These are phyloP conservation scores for Sphagnum magellanicum DNA, from an alignment of 228 moss, liverwort and hornwort genomes.

Conservation along the genomic window DNA sequence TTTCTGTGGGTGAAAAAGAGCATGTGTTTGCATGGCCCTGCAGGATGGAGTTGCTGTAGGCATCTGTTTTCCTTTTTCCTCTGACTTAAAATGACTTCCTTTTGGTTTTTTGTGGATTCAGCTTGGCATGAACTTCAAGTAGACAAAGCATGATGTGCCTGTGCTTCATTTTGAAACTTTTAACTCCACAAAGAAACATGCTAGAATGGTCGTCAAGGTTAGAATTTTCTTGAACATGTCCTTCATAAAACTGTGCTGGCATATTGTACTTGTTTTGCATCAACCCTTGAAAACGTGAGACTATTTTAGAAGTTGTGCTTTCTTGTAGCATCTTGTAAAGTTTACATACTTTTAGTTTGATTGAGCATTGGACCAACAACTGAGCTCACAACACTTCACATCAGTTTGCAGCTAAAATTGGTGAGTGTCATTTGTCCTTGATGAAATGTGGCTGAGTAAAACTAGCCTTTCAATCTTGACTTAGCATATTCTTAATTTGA, in stretches of 20 bases:
- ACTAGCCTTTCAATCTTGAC: too few species aligned
- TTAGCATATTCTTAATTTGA: too few species aligned
- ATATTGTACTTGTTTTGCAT: neutral
- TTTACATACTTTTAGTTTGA: too few species aligned
- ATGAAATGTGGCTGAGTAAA: too few species aligned
- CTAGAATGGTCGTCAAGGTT: slow-evolving; percentile 61
- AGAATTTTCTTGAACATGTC: neutral
- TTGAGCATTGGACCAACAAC: too few species aligned
- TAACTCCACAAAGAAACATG: slow-evolving; percentile 78
- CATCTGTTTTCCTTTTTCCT: too few species aligned
- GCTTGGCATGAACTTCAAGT: slow-evolving; percentile 81
- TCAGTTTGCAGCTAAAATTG: neutral
- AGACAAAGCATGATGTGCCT: slow-evolving; percentile 22
- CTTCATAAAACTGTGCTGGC: neutral
- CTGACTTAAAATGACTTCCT: too few species aligned
- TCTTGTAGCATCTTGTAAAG: neutral
- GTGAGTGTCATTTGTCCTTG: too few species aligned
- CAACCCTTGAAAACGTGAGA: neutral
- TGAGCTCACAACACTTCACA: neutral
- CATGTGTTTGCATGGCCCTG: too few species aligned
- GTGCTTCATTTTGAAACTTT: slow-evolving; percentile 79
- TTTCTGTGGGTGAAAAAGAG: neutral
- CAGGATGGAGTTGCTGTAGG: too few species aligned
- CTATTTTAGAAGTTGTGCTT: neutral
- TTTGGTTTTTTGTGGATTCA: slow-evolving; percentile 8